A percentile compares a stretch with the other conserved stretches of the same genome.
phyloP scores from a whole-genome alignment of 2,329 filamentous ascomycete species.

The Phoma sp. region DNA sequence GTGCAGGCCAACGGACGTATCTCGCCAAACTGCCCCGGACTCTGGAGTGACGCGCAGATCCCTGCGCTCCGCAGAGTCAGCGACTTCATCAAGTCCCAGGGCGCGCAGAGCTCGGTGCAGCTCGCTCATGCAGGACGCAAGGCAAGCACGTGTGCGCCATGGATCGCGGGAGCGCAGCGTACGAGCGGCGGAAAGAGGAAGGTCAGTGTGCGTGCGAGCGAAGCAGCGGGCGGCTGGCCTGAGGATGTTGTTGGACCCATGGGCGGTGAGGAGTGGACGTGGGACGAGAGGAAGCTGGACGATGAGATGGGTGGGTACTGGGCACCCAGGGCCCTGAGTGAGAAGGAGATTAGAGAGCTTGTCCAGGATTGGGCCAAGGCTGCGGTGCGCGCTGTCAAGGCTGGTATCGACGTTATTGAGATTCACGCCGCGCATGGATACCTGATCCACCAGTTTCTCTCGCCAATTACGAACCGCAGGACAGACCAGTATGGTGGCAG shows the following conservation, averaged over 20 bases:
- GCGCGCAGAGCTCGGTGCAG: conserved; percentile 40
- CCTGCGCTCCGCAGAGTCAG: conserved; percentile 38
- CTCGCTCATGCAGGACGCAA: conserved; percentile 47
- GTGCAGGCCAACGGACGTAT: conserved; percentile 47
- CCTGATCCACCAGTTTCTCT: conserved; percentile 51
- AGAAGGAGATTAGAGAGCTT: conserved; percentile 47
- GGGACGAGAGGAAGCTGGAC: conserved; percentile 44
- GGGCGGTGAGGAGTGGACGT: conserved; percentile 47
- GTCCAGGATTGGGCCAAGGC: conserved; percentile 51
- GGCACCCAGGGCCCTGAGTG: conserved; percentile 45
- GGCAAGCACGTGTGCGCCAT: conserved; percentile 40
- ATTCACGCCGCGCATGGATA: conserved; percentile 53
- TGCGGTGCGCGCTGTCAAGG: conserved; percentile 43
- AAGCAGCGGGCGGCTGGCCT: conserved; percentile 45
- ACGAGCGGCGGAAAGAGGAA: conserved; percentile 30
- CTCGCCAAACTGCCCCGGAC: conserved; percentile 44
- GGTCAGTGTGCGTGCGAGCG: conserved; percentile 34
- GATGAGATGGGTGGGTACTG: conserved; percentile 45
- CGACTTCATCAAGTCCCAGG: conserved; percentile 47
- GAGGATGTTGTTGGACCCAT: conserved; percentile 45
- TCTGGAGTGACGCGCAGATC: conserved; percentile 48
- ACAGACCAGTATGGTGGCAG: conserved; percentile 52
- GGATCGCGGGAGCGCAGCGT: conserved; percentile 31
- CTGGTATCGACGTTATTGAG: conserved; percentile 51
- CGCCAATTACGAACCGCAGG: conserved; percentile 49